These are phyloP conservation scores for Urochloa ruziziensis DNA, from an alignment of 176 grass and related monocot species.

Conservation along the genomic window DNA sequence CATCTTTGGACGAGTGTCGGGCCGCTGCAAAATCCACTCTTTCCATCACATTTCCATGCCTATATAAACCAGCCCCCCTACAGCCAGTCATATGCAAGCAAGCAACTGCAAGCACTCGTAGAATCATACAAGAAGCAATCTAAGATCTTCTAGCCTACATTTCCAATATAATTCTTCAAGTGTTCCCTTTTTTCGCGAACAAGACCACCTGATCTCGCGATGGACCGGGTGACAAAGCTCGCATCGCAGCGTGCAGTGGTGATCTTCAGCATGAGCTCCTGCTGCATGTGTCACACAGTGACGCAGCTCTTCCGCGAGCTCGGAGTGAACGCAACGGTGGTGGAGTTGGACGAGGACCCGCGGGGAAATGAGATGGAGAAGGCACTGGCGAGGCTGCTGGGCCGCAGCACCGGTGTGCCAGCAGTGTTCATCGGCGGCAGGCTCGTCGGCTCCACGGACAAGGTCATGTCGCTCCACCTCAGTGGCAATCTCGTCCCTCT, in stretches of 20 bases:
- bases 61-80: conserved; percentile 29
- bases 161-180: too few relatives aligned
- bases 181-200: too few relatives aligned
- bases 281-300: conserved; percentile 81
- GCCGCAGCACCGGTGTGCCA: conserved; percentile 45
- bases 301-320: conserved; percentile 53
- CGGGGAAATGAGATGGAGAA: conserved; percentile 48
- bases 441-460: conserved; percentile 48
- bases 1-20: background rate
- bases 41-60: conserved; percentile 6
- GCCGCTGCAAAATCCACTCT: background rate
- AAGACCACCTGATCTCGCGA: background rate
- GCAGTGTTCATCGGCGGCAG: conserved; percentile 53
- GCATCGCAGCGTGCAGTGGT: conserved; percentile 70
- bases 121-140: background rate
- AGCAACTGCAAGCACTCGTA: background rate
- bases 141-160: background rate
- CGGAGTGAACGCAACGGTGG: conserved; percentile 43
- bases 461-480: conserved; percentile 57
- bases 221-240: conserved; percentile 61
- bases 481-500: conserved; percentile 42
- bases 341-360: conserved; percentile 50
- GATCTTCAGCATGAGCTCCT: conserved; percentile 78
- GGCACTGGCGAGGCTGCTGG: conserved; percentile 42
- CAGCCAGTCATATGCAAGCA: conserved; percentile 6